These are phyloP conservation scores for Cyberlindnera euphorbiiphila DNA, from an alignment of 805 yeast genomes.

Conservation along the genomic window DNA sequence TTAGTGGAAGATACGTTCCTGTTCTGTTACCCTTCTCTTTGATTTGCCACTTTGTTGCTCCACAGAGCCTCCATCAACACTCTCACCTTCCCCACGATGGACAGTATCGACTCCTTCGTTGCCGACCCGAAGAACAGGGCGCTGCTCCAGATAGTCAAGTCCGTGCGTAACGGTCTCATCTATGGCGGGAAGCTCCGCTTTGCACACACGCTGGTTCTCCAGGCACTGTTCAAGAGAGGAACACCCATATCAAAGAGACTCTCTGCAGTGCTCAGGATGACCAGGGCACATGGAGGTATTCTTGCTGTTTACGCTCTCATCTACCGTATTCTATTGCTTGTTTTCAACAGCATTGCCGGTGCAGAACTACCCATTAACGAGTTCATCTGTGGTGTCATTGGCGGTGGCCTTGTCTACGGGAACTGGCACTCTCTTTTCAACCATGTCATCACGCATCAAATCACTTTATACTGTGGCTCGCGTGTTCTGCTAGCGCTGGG, in stretches of 20 bases:
- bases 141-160: slow-evolving; percentile 35
- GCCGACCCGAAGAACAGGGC: slow-evolving; percentile 34
- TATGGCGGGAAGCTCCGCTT: slow-evolving; percentile 62
- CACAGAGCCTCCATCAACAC: too few relatives aligned
- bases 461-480: slow-evolving; percentile 69
- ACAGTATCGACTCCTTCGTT: slow-evolving; percentile 24
- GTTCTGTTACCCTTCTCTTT: too few relatives aligned
- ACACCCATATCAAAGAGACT: slow-evolving; percentile 38
- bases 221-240: slow-evolving; percentile 40
- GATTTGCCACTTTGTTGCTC: too few relatives aligned
- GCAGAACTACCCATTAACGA: slow-evolving; percentile 23
- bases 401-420: slow-evolving; percentile 40
- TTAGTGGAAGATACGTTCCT: too few relatives aligned
- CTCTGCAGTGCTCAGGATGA: slow-evolving; percentile 44
- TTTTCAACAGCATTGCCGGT: slow-evolving; percentile 26
- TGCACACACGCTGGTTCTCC: slow-evolving; percentile 62
- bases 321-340: slow-evolving; percentile 39
- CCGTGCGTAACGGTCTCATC: slow-evolving; percentile 42
- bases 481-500: slow-evolving; percentile 63
- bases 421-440: slow-evolving; percentile 32
- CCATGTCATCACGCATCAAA: slow-evolving; percentile 59
- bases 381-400: slow-evolving; percentile 35
- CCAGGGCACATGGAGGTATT: slow-evolving; percentile 51
- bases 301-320: slow-evolving; percentile 53
- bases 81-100: slow-evolving; percentile 9